Base-by-base conservation (phyloP, 1,139 yeast genomes). In the Williopsis jadinii region DNA sequence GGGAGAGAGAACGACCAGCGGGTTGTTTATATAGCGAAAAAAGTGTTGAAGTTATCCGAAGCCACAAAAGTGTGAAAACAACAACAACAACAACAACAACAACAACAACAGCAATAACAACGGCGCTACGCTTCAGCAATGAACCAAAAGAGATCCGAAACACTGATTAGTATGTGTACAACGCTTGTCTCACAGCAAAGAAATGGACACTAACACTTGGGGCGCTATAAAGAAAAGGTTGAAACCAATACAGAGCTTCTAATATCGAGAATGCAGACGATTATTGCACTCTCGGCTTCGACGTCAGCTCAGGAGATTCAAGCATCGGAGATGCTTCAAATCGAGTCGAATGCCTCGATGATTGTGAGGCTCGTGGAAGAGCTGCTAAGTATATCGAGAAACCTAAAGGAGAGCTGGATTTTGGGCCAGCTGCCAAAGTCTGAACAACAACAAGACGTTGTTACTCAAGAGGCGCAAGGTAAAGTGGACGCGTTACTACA, bases 351-450 rank as follows among this genome's bases (percentile, higher is more conserved):
- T 52, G 71, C 81, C 0, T 62, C 71, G 43, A 66, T 71, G 8
- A 74, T 77, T 8, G 68, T 76, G 8, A 60, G 80, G 40, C 60
- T 75, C 11, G 70, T 79, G 37, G 78, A 77, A 47, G 83, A 77
- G 44, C 55, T 77, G 29, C 59, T 77, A 24, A 60, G 69, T 1
- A 66, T 76, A 5, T 73, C 80, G 2, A 57, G 77, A 37, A 66
- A 69, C 1, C 55, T 77, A 34, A 71, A 73, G 49, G 83, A 77
- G 52, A 65, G 71, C 2, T 77, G 83, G 84, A 70, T 77, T 32
- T 59, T 77, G 44, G 80, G 79, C 9, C 49, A 44, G 31, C 34
- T 47, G 11, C 47, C 47, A 53, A 53, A 39, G 33, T 48, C 28
- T 49, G 55, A 24, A 55, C 50, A 36, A 51, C 43, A 31, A 33